Percentiles rank a stretch among this genome's conserved stretches.
phyloP scores from a whole-genome alignment of 352 stramenopile species.

The Nothophytophthora sp. region DNA sequence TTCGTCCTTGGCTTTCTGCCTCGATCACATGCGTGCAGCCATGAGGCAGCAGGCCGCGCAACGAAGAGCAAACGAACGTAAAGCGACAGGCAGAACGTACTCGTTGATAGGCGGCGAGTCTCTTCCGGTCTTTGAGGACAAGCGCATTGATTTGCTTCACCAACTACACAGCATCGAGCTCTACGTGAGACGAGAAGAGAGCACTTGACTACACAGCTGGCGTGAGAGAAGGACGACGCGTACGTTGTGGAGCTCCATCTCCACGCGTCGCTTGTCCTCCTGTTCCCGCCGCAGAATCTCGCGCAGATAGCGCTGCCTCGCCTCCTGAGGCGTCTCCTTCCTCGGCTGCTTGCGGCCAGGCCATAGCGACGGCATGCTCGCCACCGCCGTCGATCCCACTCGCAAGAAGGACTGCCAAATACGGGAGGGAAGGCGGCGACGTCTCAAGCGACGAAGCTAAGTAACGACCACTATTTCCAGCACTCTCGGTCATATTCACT shows the following conservation, averaged over 20 bases:
- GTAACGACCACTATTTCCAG: too few relatives aligned
- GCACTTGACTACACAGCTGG: not conserved
- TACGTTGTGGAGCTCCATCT: conserved; percentile 54
- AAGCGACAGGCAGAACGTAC: conserved; percentile 21
- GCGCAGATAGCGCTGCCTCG: conserved; percentile 37
- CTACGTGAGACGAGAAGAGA: too few relatives aligned
- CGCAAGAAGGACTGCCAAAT: too few relatives aligned
- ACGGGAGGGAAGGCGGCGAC: too few relatives aligned
- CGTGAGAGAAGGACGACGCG: not conserved
- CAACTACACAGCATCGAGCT: too few relatives aligned
- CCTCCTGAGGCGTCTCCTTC: conserved; percentile 38
- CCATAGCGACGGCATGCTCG: conserved; percentile 5
- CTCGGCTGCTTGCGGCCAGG: conserved; percentile 26
- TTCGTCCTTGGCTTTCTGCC: conserved; percentile 63
- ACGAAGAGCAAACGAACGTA: too few relatives aligned
- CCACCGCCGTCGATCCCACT: too few relatives aligned
- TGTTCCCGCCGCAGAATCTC: conserved; percentile 41
- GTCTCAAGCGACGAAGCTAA: too few relatives aligned
- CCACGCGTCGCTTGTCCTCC: conserved; percentile 31
- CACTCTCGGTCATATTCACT: too few relatives aligned
- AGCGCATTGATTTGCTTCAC: conserved; percentile 72
- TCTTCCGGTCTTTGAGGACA: conserved; percentile 61
- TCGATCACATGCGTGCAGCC: too few relatives aligned
- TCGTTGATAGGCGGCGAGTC: conserved; percentile 44
- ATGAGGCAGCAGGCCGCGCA: too few relatives aligned